Base-by-base conservation (phyloP, 345 rosid genomes). In the Ricinus communis region DNA sequence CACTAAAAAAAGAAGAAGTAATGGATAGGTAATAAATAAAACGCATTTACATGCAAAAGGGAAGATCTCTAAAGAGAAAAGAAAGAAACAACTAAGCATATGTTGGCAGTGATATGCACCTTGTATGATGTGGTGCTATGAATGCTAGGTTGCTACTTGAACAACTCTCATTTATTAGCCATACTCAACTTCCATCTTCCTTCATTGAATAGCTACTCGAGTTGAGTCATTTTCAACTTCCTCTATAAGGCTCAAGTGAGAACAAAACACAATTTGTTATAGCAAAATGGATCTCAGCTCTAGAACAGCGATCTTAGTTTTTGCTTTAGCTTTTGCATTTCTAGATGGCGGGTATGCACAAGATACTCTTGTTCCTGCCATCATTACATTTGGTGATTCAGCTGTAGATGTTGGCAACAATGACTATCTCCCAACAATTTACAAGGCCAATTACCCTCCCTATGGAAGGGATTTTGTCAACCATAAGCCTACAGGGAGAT, bases 371-470 rank as follows among this genome's bases (percentile, higher is more conserved):
- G 87, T 88, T 58, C 97, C 97, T 2, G 96, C 91, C 0, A 82
- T 94, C 65, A 75, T 88, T 0, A 85, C 87, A 13, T 94, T 94
- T 24, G 98, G 98, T 0, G 97, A 94, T 71, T 94, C 97, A 0
- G 88, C 89, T 0, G 97, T 88, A 1, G 98, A 94, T 84, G 97
- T 90, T 12, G 98, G 97, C 22, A 94, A 94, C 85, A 94, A 94
- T 74, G 79, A 91, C 86, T 84, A 94, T 63, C 93, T 94, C 69
- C 83, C 86, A 1, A 94, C 97, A 7, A 24, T 90, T 71, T 90
- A 84, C 80, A 88, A 65, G 86, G 97, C 97, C 14, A 79, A 94
- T 43, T 90, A 86, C 77, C 98, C 97, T 80, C 98, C 97, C 69
- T 91, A 90, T 68, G 98, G 97, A 47, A 87, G 95, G 59, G 98